Percentiles rank a stretch among this genome's conserved stretches.
phyloP scores from a whole-genome alignment of 441 rosid genomes.

The Breynia disticha region DNA sequence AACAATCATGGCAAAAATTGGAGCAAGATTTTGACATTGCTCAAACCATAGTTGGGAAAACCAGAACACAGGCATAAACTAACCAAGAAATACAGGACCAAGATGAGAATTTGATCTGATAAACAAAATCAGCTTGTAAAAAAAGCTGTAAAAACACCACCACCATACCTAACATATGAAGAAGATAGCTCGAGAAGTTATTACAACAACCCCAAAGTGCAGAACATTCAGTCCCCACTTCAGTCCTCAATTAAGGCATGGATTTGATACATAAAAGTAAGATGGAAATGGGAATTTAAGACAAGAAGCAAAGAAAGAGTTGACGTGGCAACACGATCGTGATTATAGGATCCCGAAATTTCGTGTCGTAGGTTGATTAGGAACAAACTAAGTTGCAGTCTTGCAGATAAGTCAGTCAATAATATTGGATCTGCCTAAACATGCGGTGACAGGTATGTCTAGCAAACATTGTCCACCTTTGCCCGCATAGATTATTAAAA shows the following conservation, averaged over 20 bases:
- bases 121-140: constrained; percentile 6
- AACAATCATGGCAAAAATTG: too few species aligned
- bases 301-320: constrained; percentile 2
- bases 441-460: constrained; percentile 1
- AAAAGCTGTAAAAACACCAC: not conserved
- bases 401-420: constrained; percentile 12
- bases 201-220: not conserved
- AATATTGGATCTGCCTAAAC: constrained; percentile 11
- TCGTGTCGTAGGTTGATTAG: constrained; percentile 28
- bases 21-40: too few species aligned
- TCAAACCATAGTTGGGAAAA: too few species aligned
- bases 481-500: not conserved
- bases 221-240: constrained; percentile 15
- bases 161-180: too few species aligned
- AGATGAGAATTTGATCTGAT: constrained; percentile 15
- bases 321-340: constrained; percentile 35
- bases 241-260: constrained; percentile 21
- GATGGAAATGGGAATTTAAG: not conserved
- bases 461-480: constrained; percentile 4
- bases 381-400: constrained; percentile 2
- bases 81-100: constrained; percentile 18
- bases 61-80: not conserved
- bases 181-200: too few species aligned
- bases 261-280: constrained; percentile 11
- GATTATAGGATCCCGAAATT: constrained; percentile 37